phyloP scores from a whole-genome alignment of 73 alveolate genomes.

The Diophrys appendiculata region DNA sequence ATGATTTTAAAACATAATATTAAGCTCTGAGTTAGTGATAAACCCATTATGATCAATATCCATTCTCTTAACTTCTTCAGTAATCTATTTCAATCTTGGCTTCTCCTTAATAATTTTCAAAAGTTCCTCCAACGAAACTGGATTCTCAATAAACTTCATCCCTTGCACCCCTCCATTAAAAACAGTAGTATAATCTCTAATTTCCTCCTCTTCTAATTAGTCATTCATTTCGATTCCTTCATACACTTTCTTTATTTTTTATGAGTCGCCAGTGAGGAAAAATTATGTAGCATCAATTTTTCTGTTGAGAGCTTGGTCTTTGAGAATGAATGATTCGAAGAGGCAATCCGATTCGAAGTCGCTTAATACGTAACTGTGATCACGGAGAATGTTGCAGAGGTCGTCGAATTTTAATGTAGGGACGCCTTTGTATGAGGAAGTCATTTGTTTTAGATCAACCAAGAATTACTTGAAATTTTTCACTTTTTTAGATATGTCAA shows the following conservation, averaged over 20 bases:
- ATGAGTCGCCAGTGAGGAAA: slow-evolving; percentile 15
- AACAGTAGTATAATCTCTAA: not conserved
- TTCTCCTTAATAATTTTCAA: slow-evolving; percentile 11
- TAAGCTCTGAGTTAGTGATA: slow-evolving; percentile 28
- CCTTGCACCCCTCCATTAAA: not conserved
- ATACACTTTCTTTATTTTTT: slow-evolving; percentile 19
- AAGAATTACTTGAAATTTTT: not conserved
- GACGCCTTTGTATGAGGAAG: not conserved
- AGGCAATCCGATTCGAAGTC: not conserved
- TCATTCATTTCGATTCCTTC: slow-evolving; percentile 17
- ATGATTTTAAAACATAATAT: slow-evolving; percentile 23
- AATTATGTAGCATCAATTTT: not conserved
- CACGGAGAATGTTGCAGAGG: not conserved
- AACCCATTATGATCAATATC: slow-evolving; percentile 47
- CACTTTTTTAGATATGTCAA: not conserved
- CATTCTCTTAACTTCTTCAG: slow-evolving; percentile 23
- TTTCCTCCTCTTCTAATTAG: not conserved
- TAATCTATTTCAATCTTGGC: slow-evolving; percentile 10
- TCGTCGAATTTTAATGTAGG: not conserved
- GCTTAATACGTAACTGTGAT: not conserved
- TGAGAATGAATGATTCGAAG: not conserved
- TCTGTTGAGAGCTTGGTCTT: not conserved
- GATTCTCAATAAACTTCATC: not conserved
- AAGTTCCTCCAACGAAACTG: slow-evolving; percentile 20
- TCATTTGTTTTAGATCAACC: not conserved